Percentiles rank a stretch among this genome's conserved stretches.
phyloP scores from a whole-genome alignment of 495 filamentous ascomycete genomes.

The Xylaria longipes region DNA sequence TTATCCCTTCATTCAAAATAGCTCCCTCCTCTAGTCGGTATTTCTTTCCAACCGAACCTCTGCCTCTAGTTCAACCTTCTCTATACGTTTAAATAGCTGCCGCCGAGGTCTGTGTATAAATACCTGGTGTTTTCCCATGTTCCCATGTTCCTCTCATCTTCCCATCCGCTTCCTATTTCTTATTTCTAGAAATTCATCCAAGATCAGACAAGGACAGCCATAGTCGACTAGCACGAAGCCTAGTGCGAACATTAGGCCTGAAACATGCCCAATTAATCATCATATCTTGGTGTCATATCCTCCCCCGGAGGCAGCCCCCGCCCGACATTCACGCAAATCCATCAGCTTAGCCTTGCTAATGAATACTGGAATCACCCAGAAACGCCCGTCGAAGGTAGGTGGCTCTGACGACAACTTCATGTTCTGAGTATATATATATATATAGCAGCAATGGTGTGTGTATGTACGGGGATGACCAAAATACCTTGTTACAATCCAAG shows the following conservation, averaged over 20 bases:
- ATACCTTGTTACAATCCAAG: not conserved
- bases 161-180: not conserved
- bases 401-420: not conserved
- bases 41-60: no score
- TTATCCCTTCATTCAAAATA: no score
- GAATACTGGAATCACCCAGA: slow-evolving; percentile 5
- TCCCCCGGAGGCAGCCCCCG: not conserved
- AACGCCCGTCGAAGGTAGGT: not conserved
- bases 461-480: not conserved
- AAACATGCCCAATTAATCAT: not conserved
- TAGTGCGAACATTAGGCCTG: not conserved
- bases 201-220: not conserved
- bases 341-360: not conserved
- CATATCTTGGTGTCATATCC: slow-evolving; percentile 6
- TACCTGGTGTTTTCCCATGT: no score
- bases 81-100: not conserved
- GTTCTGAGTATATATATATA: not conserved
- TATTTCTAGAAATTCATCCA: not conserved
- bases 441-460: no score
- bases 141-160: not conserved
- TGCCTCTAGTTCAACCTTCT: no score
- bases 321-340: not conserved
- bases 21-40: no score
- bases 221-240: slow-evolving; percentile 3
- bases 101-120: not conserved